Evolutionary conservation across 2,329 filamentous ascomycete genomes (phyloP), one percentile per base, ranked within the genome.

Genomic region (Amylocarpus encephaloides): DNA sequence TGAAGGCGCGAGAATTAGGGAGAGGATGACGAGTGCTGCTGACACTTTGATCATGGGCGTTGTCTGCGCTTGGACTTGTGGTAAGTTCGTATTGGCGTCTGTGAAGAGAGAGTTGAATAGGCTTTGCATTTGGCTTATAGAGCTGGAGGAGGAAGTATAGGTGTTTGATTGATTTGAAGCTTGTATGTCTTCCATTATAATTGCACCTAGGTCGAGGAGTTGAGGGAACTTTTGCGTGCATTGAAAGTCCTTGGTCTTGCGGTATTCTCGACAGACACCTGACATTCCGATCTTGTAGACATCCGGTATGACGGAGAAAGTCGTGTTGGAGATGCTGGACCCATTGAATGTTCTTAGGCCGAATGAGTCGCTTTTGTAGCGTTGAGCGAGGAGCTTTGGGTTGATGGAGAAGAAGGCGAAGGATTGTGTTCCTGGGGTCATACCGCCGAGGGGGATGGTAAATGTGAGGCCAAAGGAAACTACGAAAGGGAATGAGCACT

Each of bases 141-240:
- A 26, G 7, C 7, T 26, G 7, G 22, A 26, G 22, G 22, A 4
- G 7, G 22, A 26, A 7, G 22, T 26, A 26, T 4, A 26, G n/a
- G 42, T 7, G 33, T 44, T 34, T 4, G 42, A 9, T 18, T 33
- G 12, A 18, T 19, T 19, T 7, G 38, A 40, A 4, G 26, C 26
- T 15, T n/a, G 12, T 6, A 44, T 44, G 15, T 44, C 42, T 33
- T 5, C 15, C 16, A 33, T 15, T 10, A 44, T 44, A n/a, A 44
- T 34, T 13, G 42, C 29, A 6, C n/a, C 30, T 6, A 44, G 16
- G 10, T 44, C 32, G 16, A 44, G 30, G 16, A 22, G 16, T 19
- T 44, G 42, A 10, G 42, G 42, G 16, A 44, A 44, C 5, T 19
- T 44, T 34, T 34, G 32, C n/a, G 42, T 44, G 30, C 42, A 44